Conservation (phyloP, 2,329 filamentous ascomycete species). For the Boeremia lycopersici region DNA sequence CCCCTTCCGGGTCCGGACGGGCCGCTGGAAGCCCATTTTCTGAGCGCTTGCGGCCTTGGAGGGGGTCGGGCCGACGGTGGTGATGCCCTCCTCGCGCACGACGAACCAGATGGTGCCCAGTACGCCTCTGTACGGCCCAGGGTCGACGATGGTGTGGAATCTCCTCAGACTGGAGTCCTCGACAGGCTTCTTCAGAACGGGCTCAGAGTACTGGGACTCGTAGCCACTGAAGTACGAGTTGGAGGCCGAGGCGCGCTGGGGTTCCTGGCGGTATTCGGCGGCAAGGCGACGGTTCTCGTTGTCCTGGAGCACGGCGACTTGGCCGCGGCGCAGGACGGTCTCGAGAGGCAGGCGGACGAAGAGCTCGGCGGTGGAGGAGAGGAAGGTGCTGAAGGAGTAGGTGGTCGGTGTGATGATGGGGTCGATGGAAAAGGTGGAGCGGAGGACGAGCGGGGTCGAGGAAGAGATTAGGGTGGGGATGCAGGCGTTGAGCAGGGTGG, state of each 20-base stretch:
- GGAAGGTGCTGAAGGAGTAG: conserved; percentile 83
- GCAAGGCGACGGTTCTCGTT: conserved; percentile 40
- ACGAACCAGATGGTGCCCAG: conserved; percentile 92
- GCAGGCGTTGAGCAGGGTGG: conserved; percentile 85
- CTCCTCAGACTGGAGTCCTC: conserved; percentile 40
- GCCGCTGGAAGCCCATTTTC: conserved; percentile 38
- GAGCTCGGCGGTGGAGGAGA: conserved; percentile 78
- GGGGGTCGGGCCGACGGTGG: conserved; percentile 37
- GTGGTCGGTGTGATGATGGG: conserved; percentile 78
- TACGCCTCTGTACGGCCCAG: conserved; percentile 83
- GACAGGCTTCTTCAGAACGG: conserved; percentile 15
- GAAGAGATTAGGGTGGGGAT: conserved; percentile 82
- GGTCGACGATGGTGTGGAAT: conserved; percentile 75
- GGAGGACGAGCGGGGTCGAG: conserved; percentile 82
- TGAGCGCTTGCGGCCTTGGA: conserved; percentile 33
- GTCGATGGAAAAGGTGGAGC: conserved; percentile 83
- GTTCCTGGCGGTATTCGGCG: conserved; percentile 31
- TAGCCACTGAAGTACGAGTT: conserved; percentile 5
- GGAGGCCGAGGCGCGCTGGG: conserved; percentile 8
- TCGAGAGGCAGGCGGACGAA: conserved; percentile 89
- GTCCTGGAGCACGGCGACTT: conserved; percentile 68
- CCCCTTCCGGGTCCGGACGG: conserved; percentile 59
- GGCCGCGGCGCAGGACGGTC: conserved; percentile 86
- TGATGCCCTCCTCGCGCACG: conserved; percentile 76
- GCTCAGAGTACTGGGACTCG: conserved; percentile 8